phyloP scores from a whole-genome alignment of 129 eudicot species.

The Helichrysum umbraculigerum region DNA sequence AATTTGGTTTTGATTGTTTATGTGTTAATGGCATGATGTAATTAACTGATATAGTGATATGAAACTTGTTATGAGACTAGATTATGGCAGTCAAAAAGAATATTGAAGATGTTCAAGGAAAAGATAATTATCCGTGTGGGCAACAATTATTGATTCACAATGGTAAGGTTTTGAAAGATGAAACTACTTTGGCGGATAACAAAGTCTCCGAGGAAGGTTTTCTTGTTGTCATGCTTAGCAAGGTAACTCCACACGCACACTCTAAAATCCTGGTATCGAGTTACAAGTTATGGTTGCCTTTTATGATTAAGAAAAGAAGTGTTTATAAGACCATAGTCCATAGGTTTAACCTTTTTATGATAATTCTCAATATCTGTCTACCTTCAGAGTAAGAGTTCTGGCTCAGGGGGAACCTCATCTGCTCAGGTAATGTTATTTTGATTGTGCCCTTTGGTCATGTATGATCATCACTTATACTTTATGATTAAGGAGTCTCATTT shows the following conservation, averaged over 20 bases:
- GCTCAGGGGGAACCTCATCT: conserved; percentile 64
- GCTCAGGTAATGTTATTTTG: conserved; percentile 56
- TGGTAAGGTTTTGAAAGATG: conserved; percentile 96
- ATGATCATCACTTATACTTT: background rate
- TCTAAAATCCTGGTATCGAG: background rate
- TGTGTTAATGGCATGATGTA: background rate
- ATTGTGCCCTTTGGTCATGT: conserved; percentile 5
- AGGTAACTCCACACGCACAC: conserved; percentile 49
- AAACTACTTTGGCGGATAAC: conserved; percentile 81
- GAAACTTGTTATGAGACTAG: conserved; percentile 37
- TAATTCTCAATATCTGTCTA: conserved; percentile 1
- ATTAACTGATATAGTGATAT: conserved; percentile 16
- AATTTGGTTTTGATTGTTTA: background rate
- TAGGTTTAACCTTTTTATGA: background rate
- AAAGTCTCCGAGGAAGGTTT: conserved; percentile 93
- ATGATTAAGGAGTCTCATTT: conserved; percentile 25
- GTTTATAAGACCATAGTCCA: background rate
- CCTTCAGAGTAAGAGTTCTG: conserved; percentile 59
- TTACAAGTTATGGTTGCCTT: background rate
- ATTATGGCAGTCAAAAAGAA: conserved; percentile 89
- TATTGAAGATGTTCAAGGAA: conserved; percentile 92
- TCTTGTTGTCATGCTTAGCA: conserved; percentile 97
- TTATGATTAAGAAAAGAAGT: background rate
- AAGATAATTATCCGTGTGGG: conserved; percentile 94
- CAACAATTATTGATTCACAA: conserved; percentile 88